Base-by-base conservation (phyloP, 768 basidiomycete genomes). In the Suillus bovinus region DNA sequence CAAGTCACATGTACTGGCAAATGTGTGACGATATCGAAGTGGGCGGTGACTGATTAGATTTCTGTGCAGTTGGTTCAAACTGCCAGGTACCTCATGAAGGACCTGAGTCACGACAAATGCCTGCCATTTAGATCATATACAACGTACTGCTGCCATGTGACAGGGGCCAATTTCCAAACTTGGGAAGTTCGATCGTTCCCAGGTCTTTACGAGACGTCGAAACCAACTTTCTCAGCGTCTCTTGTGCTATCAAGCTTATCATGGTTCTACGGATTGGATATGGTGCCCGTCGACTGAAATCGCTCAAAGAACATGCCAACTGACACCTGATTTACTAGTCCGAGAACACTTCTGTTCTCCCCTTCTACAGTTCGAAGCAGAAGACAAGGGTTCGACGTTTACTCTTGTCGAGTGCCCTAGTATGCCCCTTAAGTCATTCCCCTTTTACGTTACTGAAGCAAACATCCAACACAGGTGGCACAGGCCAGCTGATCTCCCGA, bases 341-440 rank as follows among this genome's bases (percentile, higher is more conserved):
- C 81, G 90, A 36, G 92, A 94, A 71, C 95, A 97, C 74, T 98
- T 98, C 76, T 92, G 91, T 17, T 91, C 92, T 1, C 96, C 96
- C 0, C 80, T 99, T 17, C 84, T 99, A 3, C 95, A 96, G 71
- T 93, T 89, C 69, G 86, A 88, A 2, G 85, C 84, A 27, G 78
- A 74, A 10, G 92, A 96, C 68, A 77, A 81, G 24, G 85, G 84
- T 6, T 77, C 84, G 72, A 90, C 91, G 0, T 94, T 98, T 72
- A 85, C 83, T 5, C 81, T 98, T 8, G 85, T 96, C 17, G 93
- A 94, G 77, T 97, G 95, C 74, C 95, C 95, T 10, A 90, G 92
- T 93, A 70, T 52, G 83, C 63, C 24, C 9, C 7, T 20, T 11
- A 3, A 13, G 3, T 11, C 10, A 13, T 10, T 52, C 50, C 20